A percentile compares a stretch with the other conserved stretches of the same genome.
phyloP scores from a whole-genome alignment of 2,329 filamentous ascomycete genomes.

The Lachnellula arida region DNA sequence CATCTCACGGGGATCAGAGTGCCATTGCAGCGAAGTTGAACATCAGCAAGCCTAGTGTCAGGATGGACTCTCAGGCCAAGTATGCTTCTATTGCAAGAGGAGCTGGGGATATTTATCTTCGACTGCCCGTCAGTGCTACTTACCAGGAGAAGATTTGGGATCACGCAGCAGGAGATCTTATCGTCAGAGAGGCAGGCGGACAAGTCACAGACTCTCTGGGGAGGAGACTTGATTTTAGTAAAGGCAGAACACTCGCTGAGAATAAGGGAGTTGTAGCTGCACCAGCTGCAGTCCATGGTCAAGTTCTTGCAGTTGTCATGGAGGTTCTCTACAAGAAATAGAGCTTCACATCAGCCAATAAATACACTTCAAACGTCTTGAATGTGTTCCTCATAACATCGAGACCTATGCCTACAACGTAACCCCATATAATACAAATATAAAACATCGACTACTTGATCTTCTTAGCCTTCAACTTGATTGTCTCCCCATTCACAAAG shows the following conservation, averaged over 20 bases:
- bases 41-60: slow-evolving; percentile 82
- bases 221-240: slow-evolving; percentile 78
- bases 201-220: slow-evolving; percentile 86
- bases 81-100: slow-evolving; percentile 93
- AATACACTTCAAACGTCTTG: neutral
- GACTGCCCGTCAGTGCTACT: slow-evolving; percentile 75
- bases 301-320: slow-evolving; percentile 78
- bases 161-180: slow-evolving; percentile 89
- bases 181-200: slow-evolving; percentile 91
- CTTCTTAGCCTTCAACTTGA: slow-evolving; percentile 98
- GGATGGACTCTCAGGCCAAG: slow-evolving; percentile 98
- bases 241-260: slow-evolving; percentile 76
- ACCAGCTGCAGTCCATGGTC: slow-evolving; percentile 66
- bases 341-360: slow-evolving; percentile 1
- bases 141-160: slow-evolving; percentile 99
- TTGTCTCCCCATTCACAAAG: slow-evolving; percentile 95
- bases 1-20: slow-evolving; percentile 81
- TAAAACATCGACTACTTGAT: slow-evolving; percentile 60
- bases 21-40: slow-evolving; percentile 78
- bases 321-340: slow-evolving; percentile 58
- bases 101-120: slow-evolving; percentile 89
- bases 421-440: slow-evolving; percentile 24
- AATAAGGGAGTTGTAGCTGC: slow-evolving; percentile 96
- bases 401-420: slow-evolving; percentile 16
- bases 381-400: neutral